Evolutionary conservation across 768 basidiomycete species (phyloP).

Genomic region (Psilocybe tampanensis): DNA sequence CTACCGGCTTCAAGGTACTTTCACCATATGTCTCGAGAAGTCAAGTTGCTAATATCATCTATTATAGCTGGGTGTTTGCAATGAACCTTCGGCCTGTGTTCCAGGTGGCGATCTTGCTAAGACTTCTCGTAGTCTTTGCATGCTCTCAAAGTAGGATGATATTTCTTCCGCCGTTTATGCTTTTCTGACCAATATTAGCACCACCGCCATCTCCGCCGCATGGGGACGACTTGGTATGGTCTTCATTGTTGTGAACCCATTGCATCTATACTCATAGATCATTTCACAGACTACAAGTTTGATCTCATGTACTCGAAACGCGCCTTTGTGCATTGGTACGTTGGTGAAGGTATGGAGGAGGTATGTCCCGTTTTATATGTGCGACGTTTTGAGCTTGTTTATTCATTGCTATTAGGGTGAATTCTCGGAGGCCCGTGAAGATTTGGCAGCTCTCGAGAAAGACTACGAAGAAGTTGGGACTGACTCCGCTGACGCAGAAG

Average conservation of each 20-base stretch:
- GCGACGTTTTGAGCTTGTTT: neutral
- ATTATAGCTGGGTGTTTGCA: slow-evolving; percentile 83
- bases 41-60: neutral
- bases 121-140: slow-evolving; percentile 91
- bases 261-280: neutral
- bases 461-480: slow-evolving; percentile 86
- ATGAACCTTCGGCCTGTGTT: slow-evolving; percentile 88
- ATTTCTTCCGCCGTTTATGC: neutral
- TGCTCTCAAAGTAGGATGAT: slow-evolving; percentile 71
- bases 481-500: slow-evolving; percentile 53
- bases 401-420: slow-evolving; percentile 61
- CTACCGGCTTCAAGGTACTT: slow-evolving; percentile 86
- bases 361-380: slow-evolving; percentile 7
- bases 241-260: neutral
- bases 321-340: slow-evolving; percentile 93
- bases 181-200: slow-evolving; percentile 32
- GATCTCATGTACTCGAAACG: slow-evolving; percentile 97
- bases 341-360: slow-evolving; percentile 99
- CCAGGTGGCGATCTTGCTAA: slow-evolving; percentile 96
- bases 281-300: slow-evolving; percentile 82
- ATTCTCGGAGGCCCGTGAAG: slow-evolving; percentile 98
- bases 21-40: no score
- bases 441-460: slow-evolving; percentile 99
- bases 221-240: slow-evolving; percentile 69
- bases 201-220: slow-evolving; percentile 90